These are phyloP conservation scores for Aristolochia californica DNA, from an alignment of 164 flowering plant genomes.

Conservation along the genomic window DNA sequence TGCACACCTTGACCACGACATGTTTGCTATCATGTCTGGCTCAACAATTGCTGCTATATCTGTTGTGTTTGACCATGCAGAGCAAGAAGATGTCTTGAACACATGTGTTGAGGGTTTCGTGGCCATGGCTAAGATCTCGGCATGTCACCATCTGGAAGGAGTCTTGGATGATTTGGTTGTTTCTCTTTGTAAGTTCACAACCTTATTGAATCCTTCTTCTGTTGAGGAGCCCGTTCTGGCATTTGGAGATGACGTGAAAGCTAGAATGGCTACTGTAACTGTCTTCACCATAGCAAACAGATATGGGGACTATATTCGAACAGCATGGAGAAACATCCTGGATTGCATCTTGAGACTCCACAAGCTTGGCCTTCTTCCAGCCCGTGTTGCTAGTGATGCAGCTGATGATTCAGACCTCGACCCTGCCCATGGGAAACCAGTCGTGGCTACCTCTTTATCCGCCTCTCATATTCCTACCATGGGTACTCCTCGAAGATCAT, in stretches of 20 bases:
- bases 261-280: slow-evolving; percentile 29
- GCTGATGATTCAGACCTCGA: slow-evolving; percentile 23
- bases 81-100: slow-evolving; percentile 26
- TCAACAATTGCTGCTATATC: slow-evolving; percentile 38
- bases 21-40: slow-evolving; percentile 36
- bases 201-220: slow-evolving; percentile 22
- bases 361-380: slow-evolving; percentile 34
- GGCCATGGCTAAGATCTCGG: slow-evolving; percentile 34
- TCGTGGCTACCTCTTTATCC: slow-evolving; percentile 16
- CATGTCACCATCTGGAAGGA: slow-evolving; percentile 31
- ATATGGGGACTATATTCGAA: slow-evolving; percentile 31
- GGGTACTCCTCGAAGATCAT: slow-evolving; percentile 24
- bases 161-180: slow-evolving; percentile 36
- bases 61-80: slow-evolving; percentile 34
- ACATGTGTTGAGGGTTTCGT: slow-evolving; percentile 34
- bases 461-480: slow-evolving; percentile 19
- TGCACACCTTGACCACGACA: slow-evolving; percentile 27
- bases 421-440: slow-evolving; percentile 17
- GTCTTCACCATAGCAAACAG: slow-evolving; percentile 31
- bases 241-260: slow-evolving; percentile 30
- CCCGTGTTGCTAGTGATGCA: slow-evolving; percentile 23
- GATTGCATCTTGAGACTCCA: slow-evolving; percentile 34
- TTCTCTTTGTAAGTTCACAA: slow-evolving; percentile 32
- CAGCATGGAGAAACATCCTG: slow-evolving; percentile 34
- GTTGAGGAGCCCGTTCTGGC: slow-evolving; percentile 28